These are phyloP conservation scores for Rhododendron ferrugineum DNA, from an alignment of 148 eudicot species.

Conservation along the genomic window DNA sequence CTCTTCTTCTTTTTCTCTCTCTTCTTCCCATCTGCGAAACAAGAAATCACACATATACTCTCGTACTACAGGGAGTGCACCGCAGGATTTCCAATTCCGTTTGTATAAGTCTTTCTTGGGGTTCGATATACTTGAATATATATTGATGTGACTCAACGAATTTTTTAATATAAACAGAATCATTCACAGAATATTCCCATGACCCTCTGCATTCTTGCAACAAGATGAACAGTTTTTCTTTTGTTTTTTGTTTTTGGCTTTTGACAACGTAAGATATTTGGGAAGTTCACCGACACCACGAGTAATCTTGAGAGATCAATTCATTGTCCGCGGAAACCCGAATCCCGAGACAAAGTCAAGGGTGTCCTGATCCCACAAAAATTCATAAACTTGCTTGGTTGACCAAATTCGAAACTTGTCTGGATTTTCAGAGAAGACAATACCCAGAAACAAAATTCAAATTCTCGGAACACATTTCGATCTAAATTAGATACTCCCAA, in stretches of 20 bases:
- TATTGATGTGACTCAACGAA: neutral
- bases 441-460: neutral
- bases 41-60: neutral
- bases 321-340: no score
- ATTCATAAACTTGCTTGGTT: neutral
- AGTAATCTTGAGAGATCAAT: no score
- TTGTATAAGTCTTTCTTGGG: neutral
- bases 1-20: constrained; percentile 46
- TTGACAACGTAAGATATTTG: neutral
- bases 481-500: neutral
- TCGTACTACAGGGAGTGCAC: neutral
- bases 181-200: neutral
- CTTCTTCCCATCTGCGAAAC: constrained; percentile 15
- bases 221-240: neutral
- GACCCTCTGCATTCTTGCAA: neutral
- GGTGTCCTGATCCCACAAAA: no score
- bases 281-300: neutral
- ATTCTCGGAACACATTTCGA: neutral
- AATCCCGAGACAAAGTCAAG: no score
- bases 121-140: neutral
- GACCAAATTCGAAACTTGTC: neutral
- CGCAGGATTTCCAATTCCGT: neutral
- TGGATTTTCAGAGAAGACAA: neutral
- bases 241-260: no score
- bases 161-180: neutral